Evolutionary conservation across 163 green algal genomes (phyloP), one percentile per base, ranked within the genome.

Genomic region (Scenedesmus sp.): DNA sequence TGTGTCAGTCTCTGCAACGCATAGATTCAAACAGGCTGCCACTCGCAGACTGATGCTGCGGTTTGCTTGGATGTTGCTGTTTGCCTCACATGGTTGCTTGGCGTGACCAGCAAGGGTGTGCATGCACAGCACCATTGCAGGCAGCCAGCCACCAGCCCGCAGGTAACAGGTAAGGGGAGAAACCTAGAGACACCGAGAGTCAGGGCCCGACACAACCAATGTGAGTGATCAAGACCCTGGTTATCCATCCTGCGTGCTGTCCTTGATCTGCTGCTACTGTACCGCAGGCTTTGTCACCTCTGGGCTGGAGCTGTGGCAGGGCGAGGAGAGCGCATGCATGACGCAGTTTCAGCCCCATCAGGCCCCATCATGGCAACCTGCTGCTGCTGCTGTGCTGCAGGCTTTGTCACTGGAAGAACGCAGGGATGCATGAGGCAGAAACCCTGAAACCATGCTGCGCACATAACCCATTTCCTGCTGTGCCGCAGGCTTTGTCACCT

Each of bases 271-370:
- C 62, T 5, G 2, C 9, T 18, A 13, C 23, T 91, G 76, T 59
- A 15, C 55, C 64, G 82, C 92, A 95, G 96, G 97, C 4, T 98
- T 98, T 94, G 95, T 97, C 15, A 97, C 95, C 3, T 96, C 92
- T 26, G 95, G 94, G 4, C 92, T 98, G 81, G 95, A 98, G 95
- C 95, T 98, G 56, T 98, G 97, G 96, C 55, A 95, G 64, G 95
- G 95, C 4, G 83, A 94, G 73, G 76, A 94, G 13, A 8, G 0
- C 98, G 96, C 89, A 95, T 94, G 0, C 88, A 94, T 46, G 34
- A 46, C 34, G 34, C 62, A 70, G 62, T 70, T 70, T 12, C 59
- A 87, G 88, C 1, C 96, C 96, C 91, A 98, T 98, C 94, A 94
- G 96, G 56, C 93, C n/a, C 46, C 34, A 46, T 46, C 34, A 46